Percentiles rank a stretch among this genome's conserved stretches.
Evolutionary conservation across 1,139 yeast genomes (phyloP).

Genomic region (Kurtzmaniella quercitrusa): DNA sequence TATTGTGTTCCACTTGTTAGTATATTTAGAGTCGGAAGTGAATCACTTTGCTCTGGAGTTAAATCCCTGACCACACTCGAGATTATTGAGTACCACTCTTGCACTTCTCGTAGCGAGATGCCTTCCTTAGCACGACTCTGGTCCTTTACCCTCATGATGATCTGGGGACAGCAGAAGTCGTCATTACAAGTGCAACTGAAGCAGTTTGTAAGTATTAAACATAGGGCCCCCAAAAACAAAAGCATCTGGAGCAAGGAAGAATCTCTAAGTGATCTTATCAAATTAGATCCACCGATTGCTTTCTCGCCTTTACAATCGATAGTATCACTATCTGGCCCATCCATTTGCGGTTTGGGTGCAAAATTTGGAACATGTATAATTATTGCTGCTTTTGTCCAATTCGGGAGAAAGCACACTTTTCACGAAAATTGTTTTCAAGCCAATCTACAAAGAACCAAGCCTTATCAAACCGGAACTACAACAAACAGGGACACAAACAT

Average conservation of each 20-base stretch:
- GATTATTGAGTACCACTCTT: background rate
- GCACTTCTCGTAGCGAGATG: background rate
- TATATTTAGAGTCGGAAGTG: background rate
- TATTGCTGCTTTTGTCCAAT: no score
- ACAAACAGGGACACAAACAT: no score
- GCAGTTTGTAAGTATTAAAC: background rate
- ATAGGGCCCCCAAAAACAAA: background rate
- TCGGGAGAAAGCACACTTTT: no score
- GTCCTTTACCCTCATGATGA: background rate
- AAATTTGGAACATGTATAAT: no score
- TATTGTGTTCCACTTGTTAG: background rate
- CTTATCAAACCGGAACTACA: no score
- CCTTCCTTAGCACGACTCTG: background rate
- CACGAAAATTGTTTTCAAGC: no score
- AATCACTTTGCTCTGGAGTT: background rate
- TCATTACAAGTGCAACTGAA: background rate
- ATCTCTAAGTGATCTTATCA: no score
- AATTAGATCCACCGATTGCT: no score
- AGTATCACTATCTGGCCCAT: no score
- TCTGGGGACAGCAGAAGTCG: background rate
- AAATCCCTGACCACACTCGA: background rate
- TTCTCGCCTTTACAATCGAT: no score
- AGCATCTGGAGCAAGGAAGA: background rate
- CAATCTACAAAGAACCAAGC: no score
- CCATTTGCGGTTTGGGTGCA: no score